Conservation (phyloP, 2,329 filamentous ascomycete genomes). For the Epicoccum sorghinum region DNA sequence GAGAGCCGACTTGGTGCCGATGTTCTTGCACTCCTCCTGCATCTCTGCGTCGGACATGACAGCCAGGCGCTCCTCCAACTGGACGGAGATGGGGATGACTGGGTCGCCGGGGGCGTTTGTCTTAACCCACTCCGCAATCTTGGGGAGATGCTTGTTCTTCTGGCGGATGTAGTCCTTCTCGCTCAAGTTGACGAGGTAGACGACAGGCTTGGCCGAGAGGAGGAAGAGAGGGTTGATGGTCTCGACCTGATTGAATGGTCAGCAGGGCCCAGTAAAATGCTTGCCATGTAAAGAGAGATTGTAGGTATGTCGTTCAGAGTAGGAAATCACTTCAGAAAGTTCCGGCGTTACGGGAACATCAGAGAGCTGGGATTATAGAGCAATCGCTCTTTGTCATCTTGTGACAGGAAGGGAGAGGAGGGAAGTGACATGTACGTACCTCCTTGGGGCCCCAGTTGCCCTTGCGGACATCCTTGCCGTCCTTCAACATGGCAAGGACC, state of each 20-base stretch:
- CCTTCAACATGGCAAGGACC: slow-evolving; percentile 80
- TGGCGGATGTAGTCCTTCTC: slow-evolving; percentile 97
- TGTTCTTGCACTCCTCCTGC: slow-evolving; percentile 83
- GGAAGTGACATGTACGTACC: slow-evolving; percentile 64
- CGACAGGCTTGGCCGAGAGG: slow-evolving; percentile 93
- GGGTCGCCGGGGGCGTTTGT: slow-evolving; percentile 85
- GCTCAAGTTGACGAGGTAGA: slow-evolving; percentile 95
- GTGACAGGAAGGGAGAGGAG: slow-evolving; percentile 46
- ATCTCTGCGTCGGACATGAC: slow-evolving; percentile 78
- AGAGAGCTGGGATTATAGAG: slow-evolving; percentile 99
- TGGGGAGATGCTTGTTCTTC: slow-evolving; percentile 98
- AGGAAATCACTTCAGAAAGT: slow-evolving; percentile 84
- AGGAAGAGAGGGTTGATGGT: slow-evolving; percentile 96
- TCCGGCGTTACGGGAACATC: slow-evolving; percentile 84
- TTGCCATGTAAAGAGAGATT: slow-evolving; percentile 9
- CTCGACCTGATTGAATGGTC: slow-evolving; percentile 72
- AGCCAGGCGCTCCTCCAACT: slow-evolving; percentile 89
- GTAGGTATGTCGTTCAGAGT: slow-evolving; percentile 63
- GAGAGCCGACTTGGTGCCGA: slow-evolving; percentile 84
- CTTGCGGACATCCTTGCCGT: slow-evolving; percentile 92
- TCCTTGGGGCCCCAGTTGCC: slow-evolving; percentile 90
- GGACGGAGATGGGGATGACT: slow-evolving; percentile 90
- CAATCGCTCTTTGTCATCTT: slow-evolving; percentile 99
- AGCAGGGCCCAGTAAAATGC: slow-evolving; percentile 26
- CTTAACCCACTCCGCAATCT: slow-evolving; percentile 95